Conservation (phyloP, 768 basidiomycete species). For the Naganishia friedmannii region DNA sequence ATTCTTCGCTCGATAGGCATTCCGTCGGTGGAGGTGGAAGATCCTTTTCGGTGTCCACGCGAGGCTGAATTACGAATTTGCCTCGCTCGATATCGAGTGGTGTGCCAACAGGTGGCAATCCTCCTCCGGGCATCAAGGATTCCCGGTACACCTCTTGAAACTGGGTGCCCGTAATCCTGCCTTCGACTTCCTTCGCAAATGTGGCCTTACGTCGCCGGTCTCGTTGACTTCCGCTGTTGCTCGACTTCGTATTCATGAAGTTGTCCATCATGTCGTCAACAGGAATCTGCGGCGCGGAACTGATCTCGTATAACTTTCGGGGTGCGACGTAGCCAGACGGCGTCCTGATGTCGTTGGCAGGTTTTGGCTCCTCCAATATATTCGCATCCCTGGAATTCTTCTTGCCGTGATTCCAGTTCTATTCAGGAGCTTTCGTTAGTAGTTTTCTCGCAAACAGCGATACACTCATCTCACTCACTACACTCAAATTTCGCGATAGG, state of each 20-base stretch:
- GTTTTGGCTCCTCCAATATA: neutral
- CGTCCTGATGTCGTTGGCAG: constrained; percentile 42
- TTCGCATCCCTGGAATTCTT: neutral
- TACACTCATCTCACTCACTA: neutral
- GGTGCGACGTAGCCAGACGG: constrained; percentile 77
- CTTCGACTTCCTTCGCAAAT: constrained; percentile 62
- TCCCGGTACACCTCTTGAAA: constrained; percentile 71
- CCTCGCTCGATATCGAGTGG: constrained; percentile 59
- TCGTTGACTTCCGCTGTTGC: neutral
- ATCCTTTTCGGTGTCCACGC: constrained; percentile 58
- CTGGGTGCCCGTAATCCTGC: constrained; percentile 65
- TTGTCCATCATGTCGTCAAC: constrained; percentile 53
- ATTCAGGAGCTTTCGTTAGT: neutral
- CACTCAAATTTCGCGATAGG: neutral
- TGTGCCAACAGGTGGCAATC: constrained; percentile 16
- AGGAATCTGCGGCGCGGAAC: constrained; percentile 62
- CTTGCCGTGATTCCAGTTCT: neutral
- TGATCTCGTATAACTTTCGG: constrained; percentile 73
- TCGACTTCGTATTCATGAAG: constrained; percentile 55
- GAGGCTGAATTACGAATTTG: constrained; percentile 54
- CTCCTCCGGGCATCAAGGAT: constrained; percentile 49
- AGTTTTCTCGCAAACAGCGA: neutral
- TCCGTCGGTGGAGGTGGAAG: constrained; percentile 43
- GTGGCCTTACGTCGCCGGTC: constrained; percentile 54
- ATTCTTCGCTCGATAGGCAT: constrained; percentile 24